Conservation (phyloP, 2,329 filamentous ascomycete species). For the Aspergillus amoenus region DNA sequence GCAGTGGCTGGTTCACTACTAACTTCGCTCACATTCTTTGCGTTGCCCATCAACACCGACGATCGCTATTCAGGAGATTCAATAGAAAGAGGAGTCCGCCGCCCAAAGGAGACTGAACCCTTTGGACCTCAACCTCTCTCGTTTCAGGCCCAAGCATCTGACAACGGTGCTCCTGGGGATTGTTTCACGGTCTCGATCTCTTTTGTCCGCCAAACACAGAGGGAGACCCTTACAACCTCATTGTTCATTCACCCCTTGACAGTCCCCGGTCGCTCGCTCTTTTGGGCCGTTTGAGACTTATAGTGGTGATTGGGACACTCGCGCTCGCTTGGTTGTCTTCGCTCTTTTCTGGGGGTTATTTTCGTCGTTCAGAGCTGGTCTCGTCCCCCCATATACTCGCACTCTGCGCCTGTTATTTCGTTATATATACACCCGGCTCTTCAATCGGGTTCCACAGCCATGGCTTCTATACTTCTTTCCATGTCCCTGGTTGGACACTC, state of each 20-base stretch:
- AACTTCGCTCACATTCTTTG: slow-evolving; percentile 14
- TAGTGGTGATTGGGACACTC: neutral
- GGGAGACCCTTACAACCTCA: slow-evolving; percentile 6
- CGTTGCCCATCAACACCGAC: slow-evolving; percentile 13
- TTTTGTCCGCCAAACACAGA: neutral
- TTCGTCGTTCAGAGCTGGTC: slow-evolving; percentile 29
- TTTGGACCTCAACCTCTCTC: neutral
- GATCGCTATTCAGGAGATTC: slow-evolving; percentile 6
- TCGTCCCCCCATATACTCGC: slow-evolving; percentile 21
- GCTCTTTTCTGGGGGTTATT: slow-evolving; percentile 6
- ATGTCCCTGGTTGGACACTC: slow-evolving; percentile 31
- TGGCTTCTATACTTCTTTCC: slow-evolving; percentile 23
- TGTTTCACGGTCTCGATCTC: neutral
- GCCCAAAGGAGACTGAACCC: neutral
- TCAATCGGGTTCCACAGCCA: slow-evolving; percentile 12
- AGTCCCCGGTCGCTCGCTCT: neutral
- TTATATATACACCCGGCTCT: neutral
- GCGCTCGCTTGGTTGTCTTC: neutral
- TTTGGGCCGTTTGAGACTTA: neutral
- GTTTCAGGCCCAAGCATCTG: neutral
- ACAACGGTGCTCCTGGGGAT: neutral
- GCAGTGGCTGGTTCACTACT: slow-evolving; percentile 13
- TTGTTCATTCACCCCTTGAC: slow-evolving; percentile 8
- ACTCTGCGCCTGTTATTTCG: neutral
- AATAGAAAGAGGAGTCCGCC: neutral